Conservation (phyloP, 2,329 filamentous ascomycete genomes). For the Talaromyces sp. region DNA sequence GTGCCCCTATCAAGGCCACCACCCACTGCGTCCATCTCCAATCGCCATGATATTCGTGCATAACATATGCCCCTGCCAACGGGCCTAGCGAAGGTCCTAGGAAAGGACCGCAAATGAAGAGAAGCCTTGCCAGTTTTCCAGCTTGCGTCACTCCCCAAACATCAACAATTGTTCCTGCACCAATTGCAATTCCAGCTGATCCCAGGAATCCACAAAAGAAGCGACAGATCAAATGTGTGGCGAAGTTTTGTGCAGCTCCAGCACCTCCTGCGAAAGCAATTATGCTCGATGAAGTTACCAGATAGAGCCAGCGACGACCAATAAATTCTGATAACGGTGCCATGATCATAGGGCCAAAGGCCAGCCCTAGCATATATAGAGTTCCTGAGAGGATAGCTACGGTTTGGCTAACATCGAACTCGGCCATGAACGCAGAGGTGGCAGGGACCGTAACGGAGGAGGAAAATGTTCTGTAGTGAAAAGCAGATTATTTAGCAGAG, state of each 20-base stretch:
- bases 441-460: conserved; percentile 10
- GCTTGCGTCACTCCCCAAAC: conserved; percentile 55
- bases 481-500: conserved; percentile 12
- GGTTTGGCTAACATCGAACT: conserved; percentile 21
- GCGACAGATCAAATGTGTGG: conserved; percentile 30
- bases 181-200: conserved; percentile 39
- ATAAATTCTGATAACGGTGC: conserved; percentile 25
- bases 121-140: conserved; percentile 11
- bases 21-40: conserved; percentile 73
- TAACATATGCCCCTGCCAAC: conserved; percentile 19
- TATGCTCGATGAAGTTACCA: conserved; percentile 6
- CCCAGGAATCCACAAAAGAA: conserved; percentile 27
- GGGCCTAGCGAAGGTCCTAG: conserved; percentile 51
- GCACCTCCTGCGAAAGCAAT: conserved; percentile 11
- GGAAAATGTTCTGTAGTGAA: conserved; percentile 11
- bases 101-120: conserved; percentile 56
- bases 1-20: conserved; percentile 60
- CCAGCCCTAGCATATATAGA: conserved; percentile 11
- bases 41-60: conserved; percentile 44
- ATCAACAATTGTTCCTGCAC: conserved; percentile 68
- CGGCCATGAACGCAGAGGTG: conserved; percentile 8
- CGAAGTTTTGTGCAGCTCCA: conserved; percentile 10
- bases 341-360: conserved; percentile 23
- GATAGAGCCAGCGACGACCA: conserved; percentile 24
- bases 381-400: conserved; percentile 9